Evolutionary conservation across 2,329 filamentous ascomycete species (phyloP), one percentile per base, ranked within the genome.

Genomic region (Penicillium sp.): DNA sequence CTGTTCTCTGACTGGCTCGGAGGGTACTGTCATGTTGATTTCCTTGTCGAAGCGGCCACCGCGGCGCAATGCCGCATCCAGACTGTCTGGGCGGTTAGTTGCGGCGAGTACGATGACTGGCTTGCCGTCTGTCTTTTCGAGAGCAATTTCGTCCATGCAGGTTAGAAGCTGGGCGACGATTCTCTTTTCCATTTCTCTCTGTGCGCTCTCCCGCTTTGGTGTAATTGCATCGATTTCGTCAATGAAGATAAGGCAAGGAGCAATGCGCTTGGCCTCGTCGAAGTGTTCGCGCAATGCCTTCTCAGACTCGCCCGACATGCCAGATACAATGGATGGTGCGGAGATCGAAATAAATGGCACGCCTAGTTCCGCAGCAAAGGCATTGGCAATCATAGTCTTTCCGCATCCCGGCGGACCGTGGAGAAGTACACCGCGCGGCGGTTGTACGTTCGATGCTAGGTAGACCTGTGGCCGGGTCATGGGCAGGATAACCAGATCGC

Each of bases 191-290:
- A 95, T 93, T 59, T 96, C 91, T 64, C 88, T 87, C 64, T 94
- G 89, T 1, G 88, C 85, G 48, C 84, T 89, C 56, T 96, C 90
- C 49, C 89, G 81, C 69, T 95, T 96, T 0, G 90, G 89, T 43
- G 91, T 90, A 63, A 97, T 94, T 3, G 88, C 87, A 70, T 99
- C 92, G 46, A 97, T 90, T 61, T 96, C 88, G 61, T 96, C 91
- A 51, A 97, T 89, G 65, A 97, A 95, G 4, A 99, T 81, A 4
- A 99, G 79, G 64, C 91, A 96, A 0, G 94, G 94, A 0, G 93
- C 92, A 30, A 92, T 81, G 49, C 84, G 83, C 68, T 90, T 90
- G 0, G 94, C 94, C 65, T 94, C 90, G 10, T 97, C 92, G 55
- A 95, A 95, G 41, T 91, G 81, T 59, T 93, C 89, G 29, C 90